Evolutionary conservation across 371 early-diverging fungal genomes (phyloP), one percentile per base, ranked within the genome.

Genomic region (Homolaphlyctis polyrhiza): DNA sequence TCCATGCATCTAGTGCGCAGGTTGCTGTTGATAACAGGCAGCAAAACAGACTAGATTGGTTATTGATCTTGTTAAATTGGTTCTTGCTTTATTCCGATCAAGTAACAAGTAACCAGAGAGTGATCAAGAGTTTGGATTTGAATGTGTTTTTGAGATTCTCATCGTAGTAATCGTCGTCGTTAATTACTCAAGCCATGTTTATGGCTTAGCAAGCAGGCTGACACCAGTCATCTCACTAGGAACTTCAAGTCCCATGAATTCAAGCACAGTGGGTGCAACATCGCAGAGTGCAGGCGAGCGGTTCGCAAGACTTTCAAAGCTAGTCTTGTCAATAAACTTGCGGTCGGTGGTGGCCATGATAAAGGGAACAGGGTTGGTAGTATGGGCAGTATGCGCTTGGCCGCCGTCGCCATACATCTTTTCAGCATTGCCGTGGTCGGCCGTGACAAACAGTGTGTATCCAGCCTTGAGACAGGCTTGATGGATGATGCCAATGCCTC

Each of bases 341-440:
- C 80, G 68, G 21, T 75, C 68, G 63, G 66, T 62, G 86, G 66
- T 55, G 39, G 77, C 86, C 91, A 99, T 93, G 62, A 96, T 86
- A 66, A 98, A 91, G 32, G 99, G 99, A 57, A 99, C 99, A 28
- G 48, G 64, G 66, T 73, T 74, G 70, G 89, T 89, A 28, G 98
- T 97, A 78, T 98, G 98, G 52, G 98, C 97, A 35, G 97, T 98
- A 78, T 97, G 94, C 27, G 95, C 93, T 45, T 84, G 80, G 35
- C 84, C 83, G 59, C 86, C 90, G 59, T 92, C 90, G 49, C 91
- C 93, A 52, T 91, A 60, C 99, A 99, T 99, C 85, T 97, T 92
- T 77, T 99, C 99, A 52, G 98, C 99, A 73, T 99, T 99, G 55
- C 99, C 99, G 80, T 99, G 99, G 82, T 99, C 99, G 28, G 99